Evolutionary conservation across 495 filamentous ascomycete genomes (phyloP).

Genomic region (Penicillium psychrofluorescens): DNA sequence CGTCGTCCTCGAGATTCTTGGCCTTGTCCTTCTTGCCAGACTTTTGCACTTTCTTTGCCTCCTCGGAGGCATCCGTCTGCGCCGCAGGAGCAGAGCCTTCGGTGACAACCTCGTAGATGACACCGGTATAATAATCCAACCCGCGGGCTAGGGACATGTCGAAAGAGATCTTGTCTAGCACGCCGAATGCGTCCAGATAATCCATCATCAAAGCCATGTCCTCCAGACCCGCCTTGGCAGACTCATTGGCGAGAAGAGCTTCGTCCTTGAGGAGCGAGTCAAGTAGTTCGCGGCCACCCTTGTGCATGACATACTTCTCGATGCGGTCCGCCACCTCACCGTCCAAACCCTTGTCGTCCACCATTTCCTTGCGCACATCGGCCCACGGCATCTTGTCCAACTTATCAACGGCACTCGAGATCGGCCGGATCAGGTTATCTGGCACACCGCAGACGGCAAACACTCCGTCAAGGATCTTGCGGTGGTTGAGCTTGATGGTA

Average conservation of each 20-base stretch:
- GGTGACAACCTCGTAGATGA: constrained; percentile 89
- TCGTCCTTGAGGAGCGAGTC: constrained; percentile 56
- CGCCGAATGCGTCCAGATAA: constrained; percentile 71
- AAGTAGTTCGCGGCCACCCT: constrained; percentile 62
- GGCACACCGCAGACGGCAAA: constrained; percentile 90
- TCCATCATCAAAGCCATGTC: constrained; percentile 77
- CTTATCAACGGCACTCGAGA: constrained; percentile 91
- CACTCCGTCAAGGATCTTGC: constrained; percentile 88
- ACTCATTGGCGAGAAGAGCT: constrained; percentile 56
- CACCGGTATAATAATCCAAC: constrained; percentile 89
- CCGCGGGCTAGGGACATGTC: constrained; percentile 79
- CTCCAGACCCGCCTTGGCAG: constrained; percentile 67
- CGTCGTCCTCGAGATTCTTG: constrained; percentile 60
- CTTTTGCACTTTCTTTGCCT: constrained; percentile 41
- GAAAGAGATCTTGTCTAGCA: constrained; percentile 66
- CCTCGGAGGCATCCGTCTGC: constrained; percentile 27
- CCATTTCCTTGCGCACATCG: constrained; percentile 88
- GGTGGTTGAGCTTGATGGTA: constrained; percentile 92
- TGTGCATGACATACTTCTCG: constrained; percentile 68
- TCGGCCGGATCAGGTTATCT: constrained; percentile 72
- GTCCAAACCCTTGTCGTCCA: constrained; percentile 79
- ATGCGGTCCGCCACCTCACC: constrained; percentile 74
- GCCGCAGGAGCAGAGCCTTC: constrained; percentile 68
- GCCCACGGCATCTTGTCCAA: constrained; percentile 88
- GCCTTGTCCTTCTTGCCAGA: constrained; percentile 53